A percentile compares a stretch with the other conserved stretches of the same genome.
Conservation (phyloP, 768 basidiomycete genomes). For the Mycena epipterygia region DNA sequence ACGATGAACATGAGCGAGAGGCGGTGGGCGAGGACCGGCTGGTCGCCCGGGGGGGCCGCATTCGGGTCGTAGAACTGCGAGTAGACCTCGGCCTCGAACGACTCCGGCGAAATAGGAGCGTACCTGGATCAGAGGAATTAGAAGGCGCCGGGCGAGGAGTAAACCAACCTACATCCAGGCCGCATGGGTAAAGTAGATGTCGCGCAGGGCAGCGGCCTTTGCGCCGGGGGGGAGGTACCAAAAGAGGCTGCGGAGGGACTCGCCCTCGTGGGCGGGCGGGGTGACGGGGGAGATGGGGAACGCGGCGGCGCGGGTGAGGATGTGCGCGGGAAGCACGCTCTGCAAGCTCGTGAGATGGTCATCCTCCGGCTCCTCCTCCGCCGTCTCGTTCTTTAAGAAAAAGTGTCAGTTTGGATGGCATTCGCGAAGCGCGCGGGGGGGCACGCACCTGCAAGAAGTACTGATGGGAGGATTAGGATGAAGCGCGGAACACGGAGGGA, state of each 20-base stretch:
- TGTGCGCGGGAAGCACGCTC: conserved; percentile 70
- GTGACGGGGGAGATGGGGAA: conserved; percentile 70
- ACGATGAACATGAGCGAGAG: conserved; percentile 77
- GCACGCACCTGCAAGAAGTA: conserved; percentile 80
- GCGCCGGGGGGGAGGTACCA: conserved; percentile 79
- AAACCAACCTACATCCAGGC: conserved; percentile 74
- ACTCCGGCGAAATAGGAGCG: conserved; percentile 71
- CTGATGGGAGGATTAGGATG: conserved; percentile 51
- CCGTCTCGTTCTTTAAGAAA: conserved; percentile 70
- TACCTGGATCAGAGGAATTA: conserved; percentile 61
- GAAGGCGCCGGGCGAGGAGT: conserved; percentile 22
- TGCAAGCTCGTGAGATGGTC: conserved; percentile 64
- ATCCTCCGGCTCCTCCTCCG: conserved; percentile 64
- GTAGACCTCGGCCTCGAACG: conserved; percentile 74
- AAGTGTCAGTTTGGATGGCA: conserved; percentile 26
- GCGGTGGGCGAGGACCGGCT: conserved; percentile 68
- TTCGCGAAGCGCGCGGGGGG: conserved; percentile 2
- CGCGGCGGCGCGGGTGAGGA: conserved; percentile 73
- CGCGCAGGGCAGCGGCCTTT: conserved; percentile 71
- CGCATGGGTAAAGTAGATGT: conserved; percentile 73
- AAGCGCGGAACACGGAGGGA: conserved; percentile 9
- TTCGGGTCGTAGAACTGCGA: conserved; percentile 67
- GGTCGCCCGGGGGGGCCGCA: conserved; percentile 59
- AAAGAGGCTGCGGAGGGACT: conserved; percentile 68
- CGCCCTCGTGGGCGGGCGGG: conserved; percentile 54